Evolutionary conservation across 129 eudicot genomes (phyloP), one percentile per base, ranked within the genome.

Genomic region (Lactuca saligna): DNA sequence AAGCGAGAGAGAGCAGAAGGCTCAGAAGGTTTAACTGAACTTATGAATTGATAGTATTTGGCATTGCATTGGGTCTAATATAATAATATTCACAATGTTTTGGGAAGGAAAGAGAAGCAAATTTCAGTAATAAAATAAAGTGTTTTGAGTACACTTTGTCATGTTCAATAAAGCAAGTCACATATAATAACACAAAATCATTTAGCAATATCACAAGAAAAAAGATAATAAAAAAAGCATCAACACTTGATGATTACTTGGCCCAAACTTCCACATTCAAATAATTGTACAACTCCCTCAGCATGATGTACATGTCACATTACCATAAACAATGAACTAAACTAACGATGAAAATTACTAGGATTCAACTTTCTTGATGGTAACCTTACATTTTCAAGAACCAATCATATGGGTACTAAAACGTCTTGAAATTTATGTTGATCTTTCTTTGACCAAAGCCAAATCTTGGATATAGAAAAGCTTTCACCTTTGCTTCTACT

Each of bases 371-470:
- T 42, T 54, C 74, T 75, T 83, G 83, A 81, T 54, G 92, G 85
- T 66, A 82, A 78, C 66, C 81, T 85, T 66, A 73, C 81, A 91
- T 85, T 73, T 65, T 63, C 64, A 72, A 13, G 84, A 61, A 66
- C 51, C 72, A 70, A 75, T 74, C 78, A 81, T 58, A 66, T 68
- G 82, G 25, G 76, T 63, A 77, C 74, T 69, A 81, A 73, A 32
- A 87, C 84, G 69, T 66, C 81, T 17, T 82, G 81, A 71, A 78
- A 81, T 64, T 89, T 87, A 75, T 76, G 79, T 15, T 75, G 64
- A 76, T 84, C 93, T 83, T 87, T 87, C 85, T 80, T 88, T 80
- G 98, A 82, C 99, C 99, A 94, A 33, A 81, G 75, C 99, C 99
- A 94, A 41, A 94, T 90, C 85, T 94, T 94, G 54, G 97, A 94